Conservation (phyloP, 31 red algal genomes). For the Endocladia muricata region DNA sequence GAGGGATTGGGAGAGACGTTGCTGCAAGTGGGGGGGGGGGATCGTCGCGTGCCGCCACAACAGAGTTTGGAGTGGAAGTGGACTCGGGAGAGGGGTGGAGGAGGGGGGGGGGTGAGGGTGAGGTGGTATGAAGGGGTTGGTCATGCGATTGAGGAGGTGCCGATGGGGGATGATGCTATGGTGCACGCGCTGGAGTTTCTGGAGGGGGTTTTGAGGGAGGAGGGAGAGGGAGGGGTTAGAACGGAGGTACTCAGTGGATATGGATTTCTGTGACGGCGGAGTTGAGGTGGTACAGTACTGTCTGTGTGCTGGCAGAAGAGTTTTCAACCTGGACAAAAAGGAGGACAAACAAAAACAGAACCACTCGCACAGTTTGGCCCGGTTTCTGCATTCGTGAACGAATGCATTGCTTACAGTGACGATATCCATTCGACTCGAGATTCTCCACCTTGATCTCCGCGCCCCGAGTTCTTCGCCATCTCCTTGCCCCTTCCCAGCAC, state of each 20-base stretch:
- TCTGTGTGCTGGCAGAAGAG: no score
- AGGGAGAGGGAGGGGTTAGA: background rate
- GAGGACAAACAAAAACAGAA: no score
- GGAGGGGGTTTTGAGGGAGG: constrained; percentile 16
- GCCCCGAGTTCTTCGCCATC: no score
- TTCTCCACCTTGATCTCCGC: no score
- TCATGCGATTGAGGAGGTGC: constrained; percentile 78
- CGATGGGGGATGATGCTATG: constrained; percentile 78
- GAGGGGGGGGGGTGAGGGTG: constrained; percentile 23
- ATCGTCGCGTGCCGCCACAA: constrained; percentile 74
- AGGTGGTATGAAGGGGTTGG: constrained; percentile 58
- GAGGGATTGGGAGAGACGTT: constrained; percentile 30
- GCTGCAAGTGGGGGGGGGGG: constrained; percentile 73
- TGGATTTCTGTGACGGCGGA: background rate
- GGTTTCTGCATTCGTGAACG: no score
- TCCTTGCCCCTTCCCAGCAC: no score
- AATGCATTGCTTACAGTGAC: no score
- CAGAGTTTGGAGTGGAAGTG: constrained; percentile 85
- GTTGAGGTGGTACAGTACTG: no score
- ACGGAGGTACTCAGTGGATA: background rate
- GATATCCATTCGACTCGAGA: no score
- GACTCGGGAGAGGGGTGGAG: constrained; percentile 10
- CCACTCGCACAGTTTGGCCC: no score
- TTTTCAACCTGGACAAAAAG: no score
- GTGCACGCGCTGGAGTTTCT: constrained; percentile 76